Evolutionary conservation across 495 filamentous ascomycete genomes (phyloP), one percentile per base, ranked within the genome.

Genomic region (Durotheca rogersii): DNA sequence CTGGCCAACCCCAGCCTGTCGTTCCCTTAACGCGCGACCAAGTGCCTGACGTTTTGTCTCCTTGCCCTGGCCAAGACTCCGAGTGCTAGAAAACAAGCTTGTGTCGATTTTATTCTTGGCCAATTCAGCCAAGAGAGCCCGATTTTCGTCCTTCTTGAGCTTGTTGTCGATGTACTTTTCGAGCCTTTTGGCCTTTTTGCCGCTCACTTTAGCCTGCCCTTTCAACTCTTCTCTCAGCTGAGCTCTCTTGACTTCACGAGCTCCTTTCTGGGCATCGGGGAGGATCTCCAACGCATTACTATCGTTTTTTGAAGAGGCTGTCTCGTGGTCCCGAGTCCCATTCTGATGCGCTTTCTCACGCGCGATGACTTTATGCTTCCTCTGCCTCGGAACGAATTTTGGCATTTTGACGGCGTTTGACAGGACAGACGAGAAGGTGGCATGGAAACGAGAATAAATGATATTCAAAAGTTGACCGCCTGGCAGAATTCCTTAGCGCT

Each of bases 141-240:
- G 70, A 64, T 90, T 95, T 61, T 97, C 93, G 63, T 98, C 93
- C 66, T 96, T 97, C 63, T 80, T 86, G 5, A 97, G 73, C 76
- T 98, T 98, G 40, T 76, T 93, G 61, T 96, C 92, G 74, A 99
- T 95, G 64, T 99, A 99, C 64, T 96, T 96, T 49, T 96, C 90
- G 25, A 99, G 72, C 30, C 93, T 78, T 71, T 96, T 97, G 44
- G 89, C 80, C 72, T 99, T 99, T 74, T 97, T 95, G 30, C 81
- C 76, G 23, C 86, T 92, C 52, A 95, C 81, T 62, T 87, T 88
- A n/a, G 77, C 69, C 45, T 87, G 79, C n/a, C 83, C 81, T 48
- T 78, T 82, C 35, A 95, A 57, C 55, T 85, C 78, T 43, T 81
- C 71, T 46, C 76, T 74, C 35, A 78, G 47, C 35, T 64, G 64